A percentile compares a stretch with the other conserved stretches of the same genome.
phyloP scores from a whole-genome alignment of 345 rosid species.

The Gossypium mustelinum region DNA sequence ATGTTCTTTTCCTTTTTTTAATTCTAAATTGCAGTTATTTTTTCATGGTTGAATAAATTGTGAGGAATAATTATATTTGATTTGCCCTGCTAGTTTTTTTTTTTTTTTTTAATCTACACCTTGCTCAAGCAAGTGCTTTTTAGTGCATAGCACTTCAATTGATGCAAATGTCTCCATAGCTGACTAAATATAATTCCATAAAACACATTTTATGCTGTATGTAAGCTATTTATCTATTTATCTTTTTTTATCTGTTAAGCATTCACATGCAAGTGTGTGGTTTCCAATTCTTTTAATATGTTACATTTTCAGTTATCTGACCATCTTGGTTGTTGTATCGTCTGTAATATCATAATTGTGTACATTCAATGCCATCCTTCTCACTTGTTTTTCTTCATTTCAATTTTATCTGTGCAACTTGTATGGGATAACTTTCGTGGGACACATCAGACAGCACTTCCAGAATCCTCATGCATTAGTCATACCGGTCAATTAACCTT shows the following conservation, averaged over 20 bases:
- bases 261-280: background rate
- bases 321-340: background rate
- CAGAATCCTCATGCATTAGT: background rate
- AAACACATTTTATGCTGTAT: background rate
- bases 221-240: background rate
- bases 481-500: background rate
- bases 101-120: background rate
- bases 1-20: background rate
- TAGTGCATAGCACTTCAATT: background rate
- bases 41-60: background rate
- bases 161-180: background rate
- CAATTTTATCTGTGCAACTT: background rate
- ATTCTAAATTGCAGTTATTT: background rate
- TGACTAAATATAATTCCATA: background rate
- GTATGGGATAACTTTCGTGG: background rate
- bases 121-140: background rate
- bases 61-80: background rate
- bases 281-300: background rate
- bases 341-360: background rate
- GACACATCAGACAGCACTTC: background rate
- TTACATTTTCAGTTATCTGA: background rate
- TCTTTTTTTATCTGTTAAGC: background rate
- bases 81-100: background rate
- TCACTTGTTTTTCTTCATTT: background rate
- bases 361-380: background rate